Evolutionary conservation across 2,329 filamentous ascomycete genomes (phyloP).

Genomic region (Tolypocladium capitatum): DNA sequence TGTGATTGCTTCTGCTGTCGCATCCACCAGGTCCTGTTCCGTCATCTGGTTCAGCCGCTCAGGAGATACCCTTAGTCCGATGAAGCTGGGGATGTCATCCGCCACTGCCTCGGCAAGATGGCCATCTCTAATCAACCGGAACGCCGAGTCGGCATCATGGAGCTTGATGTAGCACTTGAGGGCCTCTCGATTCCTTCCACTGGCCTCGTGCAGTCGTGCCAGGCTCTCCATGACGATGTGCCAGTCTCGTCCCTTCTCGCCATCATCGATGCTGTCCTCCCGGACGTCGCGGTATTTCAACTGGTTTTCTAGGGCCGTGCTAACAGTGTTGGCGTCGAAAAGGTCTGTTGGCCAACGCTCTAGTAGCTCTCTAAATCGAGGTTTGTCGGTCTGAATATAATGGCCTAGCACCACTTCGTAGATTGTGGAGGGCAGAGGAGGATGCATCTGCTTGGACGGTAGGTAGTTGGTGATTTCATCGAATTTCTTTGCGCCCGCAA

Average conservation of each 20-base stretch:
- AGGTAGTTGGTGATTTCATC: conserved; percentile 83
- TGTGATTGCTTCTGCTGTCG: conserved; percentile 70
- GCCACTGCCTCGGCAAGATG: conserved; percentile 81
- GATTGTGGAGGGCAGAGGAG: conserved; percentile 65
- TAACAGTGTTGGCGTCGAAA: conserved; percentile 66
- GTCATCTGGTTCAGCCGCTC: conserved; percentile 53
- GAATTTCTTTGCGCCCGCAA: conserved; percentile 73
- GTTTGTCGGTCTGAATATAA: conserved; percentile 69
- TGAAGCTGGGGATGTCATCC: conserved; percentile 81
- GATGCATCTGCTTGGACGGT: conserved; percentile 62
- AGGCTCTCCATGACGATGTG: conserved; percentile 76
- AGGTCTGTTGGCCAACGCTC: conserved; percentile 75
- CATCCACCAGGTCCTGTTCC: conserved; percentile 59
- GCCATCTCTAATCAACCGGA: conserved; percentile 73
- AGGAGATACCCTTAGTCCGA: conserved; percentile 70
- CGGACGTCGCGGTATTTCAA: conserved; percentile 62
- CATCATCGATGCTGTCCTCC: conserved; percentile 63
- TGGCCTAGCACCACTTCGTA: conserved; percentile 85
- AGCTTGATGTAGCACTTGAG: conserved; percentile 79
- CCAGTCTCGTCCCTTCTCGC: conserved; percentile 69
- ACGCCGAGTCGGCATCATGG: conserved; percentile 82
- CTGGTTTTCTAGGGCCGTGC: conserved; percentile 68
- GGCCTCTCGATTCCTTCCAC: conserved; percentile 70
- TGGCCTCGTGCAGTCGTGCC: conserved; percentile 71
- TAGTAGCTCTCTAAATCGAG: conserved; percentile 63